Base-by-base conservation (phyloP, 208 protist genomes). In the Trypanosoma vivax region DNA sequence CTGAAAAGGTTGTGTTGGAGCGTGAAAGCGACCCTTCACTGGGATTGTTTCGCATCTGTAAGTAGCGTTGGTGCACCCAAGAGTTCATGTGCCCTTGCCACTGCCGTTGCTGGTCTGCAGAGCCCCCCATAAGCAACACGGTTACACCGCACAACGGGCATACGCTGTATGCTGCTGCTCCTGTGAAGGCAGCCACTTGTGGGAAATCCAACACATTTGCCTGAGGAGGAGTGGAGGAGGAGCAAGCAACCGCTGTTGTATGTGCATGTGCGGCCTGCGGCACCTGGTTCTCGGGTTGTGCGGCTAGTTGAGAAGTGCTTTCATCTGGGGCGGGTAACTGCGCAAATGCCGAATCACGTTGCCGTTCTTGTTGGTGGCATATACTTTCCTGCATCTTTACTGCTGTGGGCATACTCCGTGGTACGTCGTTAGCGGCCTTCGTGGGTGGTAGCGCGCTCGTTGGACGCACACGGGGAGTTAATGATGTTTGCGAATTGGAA, bases 381-480 rank as follows among this genome's bases (percentile, higher is more conserved):
- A 60, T 30, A 18, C 40, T 43, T n/a, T 67, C 46, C 9, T 50
- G 46, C 11, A 5, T n/a, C 18, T 49, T 51, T 47, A 67, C 38
- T 5, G 30, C 45, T 11, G 38, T 50, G 3, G 60, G 60, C 21
- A 18, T 23, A 35, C 40, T 40, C 13, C 39, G 46, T 19, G 14
- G 35, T 0, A 50, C 60, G 7, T 35, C 29, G 9, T 5, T 34
- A 4, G 46, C 27, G 29, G n/a, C 33, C 38, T 33, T 37, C 24
- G 60, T 50, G 13, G 51, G 51, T 29, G 52, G 60, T 7, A 67
- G 51, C 35, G 59, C 60, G 35, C 45, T 50, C 14, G 51, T 67
- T 4, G 60, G 60, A 23, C 60, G 52, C 2, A 67, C 18, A 14
- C 42, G 51, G 1, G 35, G 45, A 23, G 60, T 41, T 2, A 52